Base-by-base conservation (phyloP, 73 alveolate species). In the Stentor roeselii region DNA sequence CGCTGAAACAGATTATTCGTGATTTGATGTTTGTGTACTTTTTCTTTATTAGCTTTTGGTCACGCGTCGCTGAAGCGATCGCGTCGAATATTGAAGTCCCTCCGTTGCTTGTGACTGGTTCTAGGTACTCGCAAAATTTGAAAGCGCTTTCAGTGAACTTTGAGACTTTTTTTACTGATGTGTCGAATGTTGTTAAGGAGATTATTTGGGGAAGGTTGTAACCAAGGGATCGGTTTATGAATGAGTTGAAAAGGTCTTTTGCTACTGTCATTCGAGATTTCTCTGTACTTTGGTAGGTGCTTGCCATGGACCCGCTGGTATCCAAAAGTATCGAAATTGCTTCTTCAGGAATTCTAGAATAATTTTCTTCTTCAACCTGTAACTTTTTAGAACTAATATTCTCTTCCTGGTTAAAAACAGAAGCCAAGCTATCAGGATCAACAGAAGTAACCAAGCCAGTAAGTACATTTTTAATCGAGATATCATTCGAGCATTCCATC, bases 221-320 rank as follows among this genome's bases (percentile, higher is more conserved):
- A 21, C 90, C 93, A 39, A 88, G 37, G 32, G 88, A 80, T 36
- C 87, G 82, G 76, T 88, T 90, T 35, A 90, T 90, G 31, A 88
- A 84, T 2, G 90, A 85, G 0, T 88, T 78, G 37, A 88, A 88
- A 39, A 75, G 76, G 1, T 85, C 88, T 42, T 76, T 88, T 1
- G 87, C 90, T 38, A 88, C 90, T 0, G 85, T 90, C 36, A 88
- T 74, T 88, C 93, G 83, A n/a, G 93, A 41, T 4, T 76, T 59
- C n/a, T 75, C 89, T 37, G 58, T 60, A 75, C 83, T 88, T 60
- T 77, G 83, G 50, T 75, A 84, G 3, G 75, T 50, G 27, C 86
- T 41, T 67, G 86, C 75, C 93, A 88, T 88, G 11, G 93, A 88
- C 34, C 90, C 93, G 3, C 88, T 75, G 3, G 60, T 67, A 76